A percentile compares a stretch with the other conserved stretches of the same genome.
phyloP scores from a whole-genome alignment of 257 asterid genomes.

The Euphrasia confusa region DNA sequence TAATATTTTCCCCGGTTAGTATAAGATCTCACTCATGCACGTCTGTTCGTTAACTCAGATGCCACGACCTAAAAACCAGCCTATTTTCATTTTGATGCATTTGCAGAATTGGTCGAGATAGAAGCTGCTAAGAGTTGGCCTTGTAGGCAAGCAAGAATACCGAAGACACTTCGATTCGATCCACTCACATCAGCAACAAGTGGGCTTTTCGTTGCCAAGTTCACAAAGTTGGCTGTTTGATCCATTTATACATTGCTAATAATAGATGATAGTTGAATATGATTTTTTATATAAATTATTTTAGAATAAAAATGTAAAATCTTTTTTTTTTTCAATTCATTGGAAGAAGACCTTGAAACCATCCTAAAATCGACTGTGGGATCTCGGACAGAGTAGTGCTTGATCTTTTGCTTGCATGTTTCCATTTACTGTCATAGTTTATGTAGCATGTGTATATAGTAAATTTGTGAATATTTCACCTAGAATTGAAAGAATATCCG shows the following conservation, averaged over 20 bases:
- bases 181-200: slow-evolving; percentile 73
- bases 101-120: slow-evolving; percentile 69
- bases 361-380: no score
- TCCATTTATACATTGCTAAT: not conserved
- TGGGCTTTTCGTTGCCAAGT: slow-evolving; percentile 84
- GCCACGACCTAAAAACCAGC: not conserved
- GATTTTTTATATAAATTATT: not conserved
- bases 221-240: slow-evolving; percentile 43
- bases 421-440: no score
- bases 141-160: slow-evolving; percentile 54
- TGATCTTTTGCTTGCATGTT: no score
- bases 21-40: not conserved
- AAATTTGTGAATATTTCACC: no score
- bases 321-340: no score
- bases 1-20: no score
- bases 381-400: no score
- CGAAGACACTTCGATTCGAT: slow-evolving; percentile 72
- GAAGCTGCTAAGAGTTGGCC: slow-evolving; percentile 70
- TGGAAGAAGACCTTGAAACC: no score
- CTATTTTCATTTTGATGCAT: slow-evolving; percentile 16
- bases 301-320: no score
- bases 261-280: not conserved
- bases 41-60: not conserved
- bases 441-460: no score
- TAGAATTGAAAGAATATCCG: no score